Conservation (phyloP, 2,329 filamentous ascomycete species). For the Hansfordia pulvinata region DNA sequence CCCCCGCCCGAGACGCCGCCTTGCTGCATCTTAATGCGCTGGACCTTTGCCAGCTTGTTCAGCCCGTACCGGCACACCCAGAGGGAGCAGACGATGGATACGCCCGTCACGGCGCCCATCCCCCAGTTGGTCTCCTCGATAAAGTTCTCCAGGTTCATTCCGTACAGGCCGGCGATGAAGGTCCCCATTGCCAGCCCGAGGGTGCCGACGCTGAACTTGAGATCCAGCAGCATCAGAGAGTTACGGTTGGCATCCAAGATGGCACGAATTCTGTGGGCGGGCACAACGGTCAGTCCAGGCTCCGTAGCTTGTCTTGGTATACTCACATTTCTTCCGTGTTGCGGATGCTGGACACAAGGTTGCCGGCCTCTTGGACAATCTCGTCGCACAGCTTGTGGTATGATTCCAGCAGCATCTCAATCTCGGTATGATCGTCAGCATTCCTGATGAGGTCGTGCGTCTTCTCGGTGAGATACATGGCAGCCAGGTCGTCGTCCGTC, state of each 20-base stretch:
- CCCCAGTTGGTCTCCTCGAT: slow-evolving; percentile 88
- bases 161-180: slow-evolving; percentile 95
- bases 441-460: slow-evolving; percentile 56
- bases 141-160: slow-evolving; percentile 98
- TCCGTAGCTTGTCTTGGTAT: not conserved
- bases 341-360: slow-evolving; percentile 83
- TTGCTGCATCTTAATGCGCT: slow-evolving; percentile 86
- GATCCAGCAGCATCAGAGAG: slow-evolving; percentile 89
- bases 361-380: slow-evolving; percentile 89
- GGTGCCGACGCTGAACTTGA: slow-evolving; percentile 92
- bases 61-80: slow-evolving; percentile 77
- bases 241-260: slow-evolving; percentile 98
- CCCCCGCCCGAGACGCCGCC: no score
- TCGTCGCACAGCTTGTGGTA: slow-evolving; percentile 98
- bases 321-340: slow-evolving; percentile 97
- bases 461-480: slow-evolving; percentile 94
- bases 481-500: slow-evolving; percentile 84
- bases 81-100: slow-evolving; percentile 59
- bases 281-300: slow-evolving; percentile 10
- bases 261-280: slow-evolving; percentile 60
- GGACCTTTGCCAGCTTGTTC: slow-evolving; percentile 69
- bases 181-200: slow-evolving; percentile 90
- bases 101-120: slow-evolving; percentile 60
- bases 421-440: slow-evolving; percentile 84
- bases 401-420: slow-evolving; percentile 92